Percentiles rank a stretch among this genome's conserved stretches.
phyloP scores from a whole-genome alignment of 768 basidiomycete species.

The Melanogaster broomeanus region DNA sequence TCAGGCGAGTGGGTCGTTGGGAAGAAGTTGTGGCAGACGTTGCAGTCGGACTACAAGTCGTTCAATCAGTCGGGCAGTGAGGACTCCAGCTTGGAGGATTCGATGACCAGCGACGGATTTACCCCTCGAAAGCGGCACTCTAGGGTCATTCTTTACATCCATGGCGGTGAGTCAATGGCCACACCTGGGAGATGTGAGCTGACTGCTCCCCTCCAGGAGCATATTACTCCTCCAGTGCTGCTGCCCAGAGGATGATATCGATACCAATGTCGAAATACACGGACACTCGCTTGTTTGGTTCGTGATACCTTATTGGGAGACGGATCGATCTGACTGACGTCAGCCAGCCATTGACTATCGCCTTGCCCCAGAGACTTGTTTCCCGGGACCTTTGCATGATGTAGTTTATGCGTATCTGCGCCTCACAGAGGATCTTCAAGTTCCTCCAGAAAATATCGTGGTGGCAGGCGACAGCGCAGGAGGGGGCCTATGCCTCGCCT shows the following conservation, averaged over 20 bases:
- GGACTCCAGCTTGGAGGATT: constrained; percentile 15
- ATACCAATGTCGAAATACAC: constrained; percentile 89
- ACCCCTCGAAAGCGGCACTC: constrained; percentile 52
- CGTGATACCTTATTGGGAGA: constrained; percentile 18
- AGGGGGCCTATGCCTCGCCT: constrained; percentile 81
- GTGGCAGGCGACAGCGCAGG: constrained; percentile 93
- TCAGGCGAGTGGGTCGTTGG: constrained; percentile 98
- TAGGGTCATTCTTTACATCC: constrained; percentile 88
- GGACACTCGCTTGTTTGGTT: constrained; percentile 86
- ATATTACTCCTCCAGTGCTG: constrained; percentile 90
- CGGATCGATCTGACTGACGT: background rate
- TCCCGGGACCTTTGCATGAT: constrained; percentile 88
- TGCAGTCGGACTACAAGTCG: constrained; percentile 81
- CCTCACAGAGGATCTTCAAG: constrained; percentile 82
- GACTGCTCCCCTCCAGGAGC: constrained; percentile 55
- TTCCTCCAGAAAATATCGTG: constrained; percentile 89
- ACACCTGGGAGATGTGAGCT: constrained; percentile 2
- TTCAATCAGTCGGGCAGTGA: constrained; percentile 30
- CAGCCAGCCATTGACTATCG: constrained; percentile 86
- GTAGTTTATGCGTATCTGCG: constrained; percentile 86
- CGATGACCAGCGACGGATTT: constrained; percentile 13
- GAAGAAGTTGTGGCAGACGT: constrained; percentile 81
- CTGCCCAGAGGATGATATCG: constrained; percentile 86
- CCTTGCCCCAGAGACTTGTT: constrained; percentile 91
- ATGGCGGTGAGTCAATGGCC: constrained; percentile 66